phyloP scores from a whole-genome alignment of 192 early-diverging fungal genomes.

The Helicostylum pulchrum region DNA sequence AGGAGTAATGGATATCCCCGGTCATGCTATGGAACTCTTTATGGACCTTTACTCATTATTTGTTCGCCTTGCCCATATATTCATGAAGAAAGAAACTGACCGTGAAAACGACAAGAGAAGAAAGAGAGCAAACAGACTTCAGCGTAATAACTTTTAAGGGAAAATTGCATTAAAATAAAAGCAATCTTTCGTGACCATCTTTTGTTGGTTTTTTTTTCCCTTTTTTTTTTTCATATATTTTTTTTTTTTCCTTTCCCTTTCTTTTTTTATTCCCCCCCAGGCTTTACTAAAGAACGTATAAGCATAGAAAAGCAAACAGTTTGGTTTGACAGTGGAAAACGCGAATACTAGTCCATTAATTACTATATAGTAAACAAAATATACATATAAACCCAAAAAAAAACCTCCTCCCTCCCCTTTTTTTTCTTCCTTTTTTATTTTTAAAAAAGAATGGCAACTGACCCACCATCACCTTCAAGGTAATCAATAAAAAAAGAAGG shows the following conservation, averaged over 20 bases:
- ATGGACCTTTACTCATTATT: slow-evolving; percentile 52
- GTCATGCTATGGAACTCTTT: slow-evolving; percentile 44
- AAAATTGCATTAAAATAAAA: too few relatives aligned
- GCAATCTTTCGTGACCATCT: too few relatives aligned
- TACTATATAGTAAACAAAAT: too few relatives aligned
- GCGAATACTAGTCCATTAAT: too few relatives aligned
- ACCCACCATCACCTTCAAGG: slow-evolving; percentile 13
- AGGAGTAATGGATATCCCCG: slow-evolving; percentile 33
- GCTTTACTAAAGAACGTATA: background rate
- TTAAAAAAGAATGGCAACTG: slow-evolving; percentile 9
- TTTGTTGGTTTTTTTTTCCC: too few relatives aligned
- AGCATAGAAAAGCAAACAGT: too few relatives aligned
- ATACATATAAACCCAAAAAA: too few relatives aligned
- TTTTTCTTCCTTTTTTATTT: background rate
- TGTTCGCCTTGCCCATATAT: slow-evolving; percentile 42
- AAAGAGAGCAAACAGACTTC: slow-evolving; percentile 7
- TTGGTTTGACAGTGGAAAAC: too few relatives aligned
- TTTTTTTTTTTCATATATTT: background rate
- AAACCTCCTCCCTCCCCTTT: too few relatives aligned
- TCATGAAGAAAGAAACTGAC: slow-evolving; percentile 36
- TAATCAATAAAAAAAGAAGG: background rate
- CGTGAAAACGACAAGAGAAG: slow-evolving; percentile 9
- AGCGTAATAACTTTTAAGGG: slow-evolving; percentile 4
- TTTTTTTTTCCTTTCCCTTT: background rate
- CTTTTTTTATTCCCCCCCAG: background rate